Evolutionary conservation across 1,284 basidiomycete genomes (phyloP).

Genomic region (Chalciporus sp.): DNA sequence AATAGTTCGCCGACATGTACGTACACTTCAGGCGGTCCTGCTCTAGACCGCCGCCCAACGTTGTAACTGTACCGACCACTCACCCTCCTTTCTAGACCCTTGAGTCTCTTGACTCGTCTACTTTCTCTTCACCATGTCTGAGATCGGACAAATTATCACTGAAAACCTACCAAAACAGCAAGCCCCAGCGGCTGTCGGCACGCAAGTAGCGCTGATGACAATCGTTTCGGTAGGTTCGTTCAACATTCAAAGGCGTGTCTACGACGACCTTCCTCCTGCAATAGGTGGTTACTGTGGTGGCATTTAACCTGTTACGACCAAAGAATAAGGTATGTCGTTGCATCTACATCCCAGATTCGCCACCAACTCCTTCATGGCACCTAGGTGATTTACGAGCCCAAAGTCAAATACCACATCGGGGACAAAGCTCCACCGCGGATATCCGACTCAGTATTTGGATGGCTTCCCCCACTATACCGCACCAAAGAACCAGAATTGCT

Average conservation of each 20-base stretch:
- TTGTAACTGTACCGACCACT: slow-evolving; percentile 10
- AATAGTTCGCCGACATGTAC: not conserved
- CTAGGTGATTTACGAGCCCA: slow-evolving; percentile 84
- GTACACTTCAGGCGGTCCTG: not conserved
- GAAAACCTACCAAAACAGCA: slow-evolving; percentile 54
- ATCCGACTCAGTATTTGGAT: slow-evolving; percentile 81
- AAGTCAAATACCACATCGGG: slow-evolving; percentile 85
- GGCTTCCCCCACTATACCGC: slow-evolving; percentile 85
- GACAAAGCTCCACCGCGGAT: slow-evolving; percentile 81
- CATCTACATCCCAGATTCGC: not conserved
- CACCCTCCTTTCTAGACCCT: slow-evolving; percentile 22
- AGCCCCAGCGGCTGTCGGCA: slow-evolving; percentile 81
- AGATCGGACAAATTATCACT: slow-evolving; percentile 47
- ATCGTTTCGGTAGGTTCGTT: slow-evolving; percentile 59
- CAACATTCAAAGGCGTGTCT: not conserved
- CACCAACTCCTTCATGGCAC: not conserved
- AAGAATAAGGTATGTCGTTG: slow-evolving; percentile 63
- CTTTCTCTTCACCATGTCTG: slow-evolving; percentile 36
- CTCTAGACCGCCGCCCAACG: not conserved
- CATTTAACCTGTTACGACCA: slow-evolving; percentile 79
- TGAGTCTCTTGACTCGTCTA: slow-evolving; percentile 20
- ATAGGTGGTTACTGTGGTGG: slow-evolving; percentile 63
- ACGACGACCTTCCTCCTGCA: slow-evolving; percentile 8
- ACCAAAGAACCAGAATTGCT: slow-evolving; percentile 88
- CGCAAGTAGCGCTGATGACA: slow-evolving; percentile 78